Evolutionary conservation across 192 early-diverging fungal genomes (phyloP), one percentile per base, ranked within the genome.

Genomic region (Coemansia sp.): DNA sequence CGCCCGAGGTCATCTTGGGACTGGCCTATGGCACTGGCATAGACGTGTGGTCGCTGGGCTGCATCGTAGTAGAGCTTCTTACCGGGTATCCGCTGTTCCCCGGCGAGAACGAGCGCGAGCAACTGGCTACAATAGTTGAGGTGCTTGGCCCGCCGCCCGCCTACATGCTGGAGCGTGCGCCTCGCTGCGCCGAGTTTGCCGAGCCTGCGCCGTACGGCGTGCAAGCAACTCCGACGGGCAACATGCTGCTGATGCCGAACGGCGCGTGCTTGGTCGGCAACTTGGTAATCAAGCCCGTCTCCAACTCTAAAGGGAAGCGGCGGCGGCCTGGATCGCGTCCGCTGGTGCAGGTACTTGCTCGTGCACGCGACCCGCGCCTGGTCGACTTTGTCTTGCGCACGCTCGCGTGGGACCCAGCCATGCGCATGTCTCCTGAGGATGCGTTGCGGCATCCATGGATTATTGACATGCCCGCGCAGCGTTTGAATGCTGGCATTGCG

Each of bases 11-110:
- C 22, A 99, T 99, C 49, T 75, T 99, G 53, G 94, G 95, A 32
- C 86, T 88, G 70, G 86, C 85, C 19, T 99, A 99, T 68, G 93
- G 86, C 60, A 93, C 89, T 62, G 89, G 93, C 2, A 99, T 99
- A 65, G 97, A 99, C 77, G 93, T 99, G 89, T 99, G 97, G 97
- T 92, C 90, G 62, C 81, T 99, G 43, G 97, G 97, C 14, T 97
- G 96, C 73, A 97, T 99, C 56, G 85, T 96, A 9, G 96, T 91
- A 14, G 97, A 99, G 68, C 82, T 99, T 25, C 88, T 87, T 67
- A 92, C 91, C 1, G 92, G 89, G 10, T 94, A 96, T 64, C 97
- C 97, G 29, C 74, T 99, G 32, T 99, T 99, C 67, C 96, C 97
- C 8, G 97, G 97, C 24, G 97, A 99, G 73, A 97, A 97, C 72